phyloP scores from a whole-genome alignment of 2,329 filamentous ascomycete species.

The Didymosphaeria variabile region DNA sequence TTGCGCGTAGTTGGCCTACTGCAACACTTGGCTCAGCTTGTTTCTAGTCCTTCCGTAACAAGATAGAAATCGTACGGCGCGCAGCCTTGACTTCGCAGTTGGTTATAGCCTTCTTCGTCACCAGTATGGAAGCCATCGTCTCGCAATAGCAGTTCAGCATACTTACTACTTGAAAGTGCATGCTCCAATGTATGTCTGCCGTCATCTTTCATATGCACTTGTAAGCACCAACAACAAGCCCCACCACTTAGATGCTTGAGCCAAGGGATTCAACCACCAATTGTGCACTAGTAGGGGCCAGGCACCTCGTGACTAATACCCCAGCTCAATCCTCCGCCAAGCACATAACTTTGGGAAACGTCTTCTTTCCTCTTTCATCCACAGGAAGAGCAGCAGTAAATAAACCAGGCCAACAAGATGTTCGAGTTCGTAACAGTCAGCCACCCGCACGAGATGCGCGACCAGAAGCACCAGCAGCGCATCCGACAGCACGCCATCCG shows the following conservation, averaged over 20 bases:
- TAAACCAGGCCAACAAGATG: slow-evolving; percentile 6
- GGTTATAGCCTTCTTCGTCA: too few species aligned
- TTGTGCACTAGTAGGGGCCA: neutral
- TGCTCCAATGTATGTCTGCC: too few species aligned
- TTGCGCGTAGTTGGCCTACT: too few species aligned
- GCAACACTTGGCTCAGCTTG: too few species aligned
- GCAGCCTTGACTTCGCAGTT: too few species aligned
- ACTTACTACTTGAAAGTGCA: too few species aligned
- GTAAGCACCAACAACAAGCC: neutral
- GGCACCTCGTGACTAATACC: neutral
- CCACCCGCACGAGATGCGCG: slow-evolving; percentile 23
- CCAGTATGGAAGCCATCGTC: too few species aligned
- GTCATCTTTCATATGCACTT: too few species aligned
- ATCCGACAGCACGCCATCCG: slow-evolving; percentile 27
- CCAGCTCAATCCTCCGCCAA: neutral
- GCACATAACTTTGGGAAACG: neutral
- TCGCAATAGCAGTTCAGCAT: too few species aligned
- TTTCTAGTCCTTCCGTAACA: too few species aligned
- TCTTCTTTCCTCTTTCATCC: neutral
- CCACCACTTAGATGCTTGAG: neutral
- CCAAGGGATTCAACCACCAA: neutral
- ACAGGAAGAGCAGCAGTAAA: neutral
- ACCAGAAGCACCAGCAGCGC: slow-evolving; percentile 16
- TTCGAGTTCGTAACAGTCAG: slow-evolving; percentile 27
- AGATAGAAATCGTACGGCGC: too few species aligned